Conservation (phyloP, 1,284 basidiomycete species). For the Melanopsichium pennsylvanicum region DNA sequence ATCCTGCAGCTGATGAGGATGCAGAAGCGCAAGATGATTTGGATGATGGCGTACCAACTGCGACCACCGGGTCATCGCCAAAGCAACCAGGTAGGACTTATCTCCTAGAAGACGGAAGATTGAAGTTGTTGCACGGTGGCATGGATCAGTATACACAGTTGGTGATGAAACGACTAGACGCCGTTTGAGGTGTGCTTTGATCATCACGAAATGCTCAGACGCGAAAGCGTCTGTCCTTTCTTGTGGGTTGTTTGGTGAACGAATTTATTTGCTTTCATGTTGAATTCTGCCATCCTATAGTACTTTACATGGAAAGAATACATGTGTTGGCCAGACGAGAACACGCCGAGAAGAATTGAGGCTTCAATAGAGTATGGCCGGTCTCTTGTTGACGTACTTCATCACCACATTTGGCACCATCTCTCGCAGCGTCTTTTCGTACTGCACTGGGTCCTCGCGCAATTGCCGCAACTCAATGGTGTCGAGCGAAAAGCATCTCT, state of each 20-base stretch:
- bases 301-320: no score
- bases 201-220: no score
- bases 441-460: background rate
- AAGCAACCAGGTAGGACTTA: conserved; percentile 68
- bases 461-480: background rate
- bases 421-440: no score
- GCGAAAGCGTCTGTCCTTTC: no score
- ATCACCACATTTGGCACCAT: no score
- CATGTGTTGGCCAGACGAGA: no score
- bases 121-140: conserved; percentile 68
- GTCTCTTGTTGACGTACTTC: no score
- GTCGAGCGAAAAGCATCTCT: background rate
- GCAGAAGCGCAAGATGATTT: conserved; percentile 56
- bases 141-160: conserved; percentile 68
- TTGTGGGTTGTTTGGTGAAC: no score
- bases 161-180: conserved; percentile 47
- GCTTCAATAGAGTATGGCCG: no score
- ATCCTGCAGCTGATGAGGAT: conserved; percentile 32
- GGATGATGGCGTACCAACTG: conserved; percentile 42
- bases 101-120: conserved; percentile 67
- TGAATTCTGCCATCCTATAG: no score
- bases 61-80: conserved; percentile 16
- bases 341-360: no score
- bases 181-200: conserved; percentile 3
- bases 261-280: no score